A percentile compares a stretch with the other conserved stretches of the same genome.
phyloP scores from a whole-genome alignment of 2,329 filamentous ascomycete genomes.

The Aspergillus sp. region DNA sequence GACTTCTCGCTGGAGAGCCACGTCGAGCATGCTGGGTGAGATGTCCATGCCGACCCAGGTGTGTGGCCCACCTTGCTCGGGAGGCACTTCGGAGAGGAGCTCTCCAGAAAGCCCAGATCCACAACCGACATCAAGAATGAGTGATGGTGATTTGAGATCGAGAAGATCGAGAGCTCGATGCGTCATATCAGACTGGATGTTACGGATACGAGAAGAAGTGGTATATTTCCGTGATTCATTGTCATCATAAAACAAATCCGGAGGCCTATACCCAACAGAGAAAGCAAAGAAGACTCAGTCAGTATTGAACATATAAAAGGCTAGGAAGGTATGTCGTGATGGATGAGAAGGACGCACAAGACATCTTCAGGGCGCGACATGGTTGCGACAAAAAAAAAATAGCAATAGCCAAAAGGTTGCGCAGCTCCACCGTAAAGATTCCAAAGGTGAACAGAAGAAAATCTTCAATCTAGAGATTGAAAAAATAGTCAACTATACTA shows the following conservation, averaged over 20 bases:
- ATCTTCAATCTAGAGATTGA: no score
- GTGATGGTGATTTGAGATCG: constrained; percentile 68
- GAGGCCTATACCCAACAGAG: constrained; percentile 59
- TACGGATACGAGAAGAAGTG: constrained; percentile 89
- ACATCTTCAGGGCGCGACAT: constrained; percentile 98
- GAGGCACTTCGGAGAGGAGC: constrained; percentile 70
- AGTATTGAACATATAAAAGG: constrained; percentile 13
- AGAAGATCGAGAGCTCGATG: constrained; percentile 88
- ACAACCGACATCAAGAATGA: constrained; percentile 96
- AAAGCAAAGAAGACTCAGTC: constrained; percentile 9
- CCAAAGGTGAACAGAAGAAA: background rate
- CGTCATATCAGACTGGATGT: constrained; percentile 93
- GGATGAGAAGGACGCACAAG: constrained; percentile 55
- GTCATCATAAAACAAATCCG: constrained; percentile 97
- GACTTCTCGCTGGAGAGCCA: constrained; percentile 84
- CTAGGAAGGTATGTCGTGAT: background rate
- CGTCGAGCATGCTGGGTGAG: constrained; percentile 90
- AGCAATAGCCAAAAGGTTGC: no score
- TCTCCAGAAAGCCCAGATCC: constrained; percentile 92
- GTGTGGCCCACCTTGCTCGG: constrained; percentile 76
- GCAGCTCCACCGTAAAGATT: background rate
- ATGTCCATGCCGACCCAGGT: constrained; percentile 98
- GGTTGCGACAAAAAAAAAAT: constrained; percentile 32
- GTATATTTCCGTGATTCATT: constrained; percentile 95
- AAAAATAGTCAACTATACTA: no score